These are phyloP conservation scores for Pulveroboletus sp. DNA, from an alignment of 768 basidiomycete genomes.

Conservation along the genomic window DNA sequence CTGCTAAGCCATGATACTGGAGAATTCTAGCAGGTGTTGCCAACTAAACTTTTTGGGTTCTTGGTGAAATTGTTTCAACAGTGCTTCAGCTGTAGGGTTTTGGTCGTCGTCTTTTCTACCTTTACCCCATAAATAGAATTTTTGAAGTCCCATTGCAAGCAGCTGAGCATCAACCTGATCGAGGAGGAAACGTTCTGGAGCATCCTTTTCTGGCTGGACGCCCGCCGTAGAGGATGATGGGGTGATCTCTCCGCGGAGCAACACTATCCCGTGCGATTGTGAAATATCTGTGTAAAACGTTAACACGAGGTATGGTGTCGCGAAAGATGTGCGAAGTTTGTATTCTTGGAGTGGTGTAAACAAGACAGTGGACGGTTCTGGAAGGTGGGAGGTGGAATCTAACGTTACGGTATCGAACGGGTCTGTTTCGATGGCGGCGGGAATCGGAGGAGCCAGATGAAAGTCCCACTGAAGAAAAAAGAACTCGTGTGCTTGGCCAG, in stretches of 20 bases:
- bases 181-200: constrained; percentile 48
- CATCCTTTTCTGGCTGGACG: constrained; percentile 31
- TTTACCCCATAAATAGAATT: constrained; percentile 74
- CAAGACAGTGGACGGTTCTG: constrained; percentile 69
- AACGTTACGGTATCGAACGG: constrained; percentile 39
- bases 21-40: constrained; percentile 69
- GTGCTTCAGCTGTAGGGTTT: constrained; percentile 28
- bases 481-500: constrained; percentile 61
- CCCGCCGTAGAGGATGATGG: constrained; percentile 48
- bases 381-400: constrained; percentile 34
- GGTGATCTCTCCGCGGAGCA: constrained; percentile 91
- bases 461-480: constrained; percentile 91
- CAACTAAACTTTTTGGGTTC: constrained; percentile 77
- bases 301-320: constrained; percentile 87
- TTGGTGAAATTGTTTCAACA: constrained; percentile 76
- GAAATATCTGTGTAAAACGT: constrained; percentile 92
- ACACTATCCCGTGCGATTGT: constrained; percentile 73
- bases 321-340: constrained; percentile 78
- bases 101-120: constrained; percentile 10
- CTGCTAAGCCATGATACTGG: constrained; percentile 18
- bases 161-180: constrained; percentile 82
- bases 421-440: constrained; percentile 43
- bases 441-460: constrained; percentile 65
- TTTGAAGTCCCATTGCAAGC: constrained; percentile 76
- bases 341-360: constrained; percentile 95